Evolutionary conservation across 179 eudicot species (phyloP).

Genomic region (Drosera spatulata): DNA sequence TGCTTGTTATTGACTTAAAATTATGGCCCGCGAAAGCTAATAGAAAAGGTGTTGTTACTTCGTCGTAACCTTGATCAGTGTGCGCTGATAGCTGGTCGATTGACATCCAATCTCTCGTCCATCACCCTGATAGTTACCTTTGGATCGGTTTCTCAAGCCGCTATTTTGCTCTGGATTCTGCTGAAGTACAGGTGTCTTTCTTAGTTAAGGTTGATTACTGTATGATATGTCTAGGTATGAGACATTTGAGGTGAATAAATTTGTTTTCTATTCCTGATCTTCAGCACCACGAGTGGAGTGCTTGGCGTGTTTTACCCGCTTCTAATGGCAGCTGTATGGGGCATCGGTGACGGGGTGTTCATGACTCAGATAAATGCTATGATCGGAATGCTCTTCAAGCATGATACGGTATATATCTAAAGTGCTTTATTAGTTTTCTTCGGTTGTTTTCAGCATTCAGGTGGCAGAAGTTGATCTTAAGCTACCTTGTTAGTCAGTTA

Average conservation of each 20-base stretch:
- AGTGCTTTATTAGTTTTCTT: too few species aligned
- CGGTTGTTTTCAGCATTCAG: too few species aligned
- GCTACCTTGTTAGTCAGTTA: too few species aligned
- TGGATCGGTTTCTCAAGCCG: slow-evolving; percentile 56
- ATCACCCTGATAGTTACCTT: slow-evolving; percentile 55
- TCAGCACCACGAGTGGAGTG: slow-evolving; percentile 51
- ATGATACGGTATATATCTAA: slow-evolving; percentile 48
- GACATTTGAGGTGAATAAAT: background rate
- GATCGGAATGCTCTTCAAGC: slow-evolving; percentile 80
- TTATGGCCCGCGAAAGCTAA: too few species aligned
- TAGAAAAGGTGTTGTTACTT: background rate
- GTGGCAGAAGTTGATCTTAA: too few species aligned
- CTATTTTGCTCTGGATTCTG: slow-evolving; percentile 69
- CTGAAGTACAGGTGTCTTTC: slow-evolving; percentile 44
- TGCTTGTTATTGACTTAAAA: too few species aligned
- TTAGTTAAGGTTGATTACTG: background rate
- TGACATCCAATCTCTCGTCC: slow-evolving; percentile 55
- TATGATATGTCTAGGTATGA: background rate
- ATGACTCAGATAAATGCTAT: slow-evolving; percentile 85
- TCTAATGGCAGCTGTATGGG: slow-evolving; percentile 63
- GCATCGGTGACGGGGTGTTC: slow-evolving; percentile 86
- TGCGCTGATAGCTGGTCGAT: slow-evolving; percentile 63
- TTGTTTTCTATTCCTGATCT: slow-evolving; percentile 2
- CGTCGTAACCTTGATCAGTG: slow-evolving; percentile 38
- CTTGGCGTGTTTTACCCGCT: slow-evolving; percentile 56